Evolutionary conservation across 2,329 filamentous ascomycete species (phyloP), one percentile per base, ranked within the genome.

Genomic region (Ascochyta fabae): DNA sequence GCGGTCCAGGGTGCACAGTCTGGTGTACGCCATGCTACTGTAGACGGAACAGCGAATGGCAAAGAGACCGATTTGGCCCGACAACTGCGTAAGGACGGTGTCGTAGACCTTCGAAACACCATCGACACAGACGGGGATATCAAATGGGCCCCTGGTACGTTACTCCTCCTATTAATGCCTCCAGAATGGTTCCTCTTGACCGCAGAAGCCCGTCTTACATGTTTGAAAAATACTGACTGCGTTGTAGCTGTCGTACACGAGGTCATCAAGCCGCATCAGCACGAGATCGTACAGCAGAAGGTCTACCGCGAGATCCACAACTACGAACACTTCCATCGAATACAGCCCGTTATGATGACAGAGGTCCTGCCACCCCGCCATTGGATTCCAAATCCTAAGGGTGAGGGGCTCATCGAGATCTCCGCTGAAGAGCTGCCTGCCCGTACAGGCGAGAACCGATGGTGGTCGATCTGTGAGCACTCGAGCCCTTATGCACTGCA

Each of bases 281-380:
- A 81, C 55, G 74, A 83, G 44, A 74, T 84, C 40, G 65, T 77
- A 15, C 73, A 83, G 59, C 77, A 83, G 61, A 61, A 65, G 22
- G 79, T 84, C 46, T 79, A 78, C 6, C 79, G 81, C 34, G 83
- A 85, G 56, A 82, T 83, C 31, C 83, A 85, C 69, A 80, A 79
- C 31, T 77, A 85, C 65, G 78, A 84, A 58, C 68, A 82, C 33
- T 80, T 79, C 60, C 81, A 84, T 56, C 79, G 80, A 24, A 74
- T 83, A 24, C 78, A 82, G n/a, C 83, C 83, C 3, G 76, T 85
- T 22, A 75, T 80, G 26, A 80, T 85, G 48, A 78, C 81, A 12
- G 79, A 85, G 63, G 76, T 84, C 9, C 74, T 84, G 1, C 81
- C 83, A 2, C 72, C 83, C 0, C 78, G 80, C 10, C 83, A 85